Conservation (phyloP, 2,329 filamentous ascomycete species). For the Dactylellina sp. region DNA sequence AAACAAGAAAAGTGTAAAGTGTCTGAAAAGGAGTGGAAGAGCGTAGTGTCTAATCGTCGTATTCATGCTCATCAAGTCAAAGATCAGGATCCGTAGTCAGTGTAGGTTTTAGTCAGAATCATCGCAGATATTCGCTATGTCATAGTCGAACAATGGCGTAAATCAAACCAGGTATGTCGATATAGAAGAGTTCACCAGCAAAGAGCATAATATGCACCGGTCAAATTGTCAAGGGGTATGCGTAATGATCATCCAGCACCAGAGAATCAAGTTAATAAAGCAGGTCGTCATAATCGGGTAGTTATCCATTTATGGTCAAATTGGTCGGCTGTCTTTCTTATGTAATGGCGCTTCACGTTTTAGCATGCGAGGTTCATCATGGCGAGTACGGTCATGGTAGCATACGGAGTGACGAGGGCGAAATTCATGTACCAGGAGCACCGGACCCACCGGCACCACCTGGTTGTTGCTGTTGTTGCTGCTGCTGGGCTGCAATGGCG, state of each 20-base stretch:
- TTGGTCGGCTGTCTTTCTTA: constrained; percentile 22
- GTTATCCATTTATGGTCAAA: constrained; percentile 36
- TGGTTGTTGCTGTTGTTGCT: constrained; percentile 57
- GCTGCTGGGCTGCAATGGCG: constrained; percentile 59
- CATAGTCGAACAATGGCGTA: constrained; percentile 26
- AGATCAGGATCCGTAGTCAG: constrained; percentile 8
- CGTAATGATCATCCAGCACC: constrained; percentile 54
- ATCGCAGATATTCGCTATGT: constrained; percentile 22
- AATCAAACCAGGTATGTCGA: constrained; percentile 34
- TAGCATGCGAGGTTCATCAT: constrained; percentile 56
- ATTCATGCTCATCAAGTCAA: constrained; percentile 25
- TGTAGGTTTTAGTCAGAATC: constrained; percentile 14
- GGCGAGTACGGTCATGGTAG: constrained; percentile 52
- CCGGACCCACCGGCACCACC: constrained; percentile 42
- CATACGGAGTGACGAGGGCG: constrained; percentile 38
- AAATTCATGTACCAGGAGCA: constrained; percentile 46
- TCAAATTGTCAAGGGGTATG: constrained; percentile 38
- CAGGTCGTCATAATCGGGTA: constrained; percentile 42
- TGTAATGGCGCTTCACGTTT: constrained; percentile 54
- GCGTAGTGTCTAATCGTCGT: constrained; percentile 5
- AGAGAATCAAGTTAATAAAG: constrained; percentile 41
- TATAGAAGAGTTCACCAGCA: constrained; percentile 46
- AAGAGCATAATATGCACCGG: constrained; percentile 44
- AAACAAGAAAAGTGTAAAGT: constrained; percentile 19
- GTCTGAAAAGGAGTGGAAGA: constrained; percentile 4